Evolutionary conservation across 768 basidiomycete species (phyloP).

Genomic region (Tricholoma sp.): DNA sequence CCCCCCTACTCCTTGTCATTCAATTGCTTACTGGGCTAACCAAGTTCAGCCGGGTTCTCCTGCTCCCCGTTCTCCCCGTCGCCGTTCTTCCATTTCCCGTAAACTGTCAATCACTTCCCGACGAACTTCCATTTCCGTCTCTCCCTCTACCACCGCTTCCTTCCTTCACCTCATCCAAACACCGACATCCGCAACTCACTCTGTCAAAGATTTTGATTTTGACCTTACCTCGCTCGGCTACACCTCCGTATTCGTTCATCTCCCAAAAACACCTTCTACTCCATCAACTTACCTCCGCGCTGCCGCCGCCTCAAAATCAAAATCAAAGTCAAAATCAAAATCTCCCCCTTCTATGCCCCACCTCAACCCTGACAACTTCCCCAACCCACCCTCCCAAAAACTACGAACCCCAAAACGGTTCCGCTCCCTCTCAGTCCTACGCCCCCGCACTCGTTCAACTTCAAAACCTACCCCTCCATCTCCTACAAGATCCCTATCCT

Average conservation of each 20-base stretch:
- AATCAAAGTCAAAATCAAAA: too few relatives aligned
- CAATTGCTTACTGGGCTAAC: slow-evolving; percentile 58
- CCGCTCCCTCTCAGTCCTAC: slow-evolving; percentile 48
- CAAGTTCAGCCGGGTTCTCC: slow-evolving; percentile 70
- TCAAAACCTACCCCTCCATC: slow-evolving; percentile 14
- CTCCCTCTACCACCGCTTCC: slow-evolving; percentile 27
- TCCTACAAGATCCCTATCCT: slow-evolving; percentile 15
- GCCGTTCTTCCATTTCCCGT: slow-evolving; percentile 26
- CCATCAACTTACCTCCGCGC: slow-evolving; percentile 4
- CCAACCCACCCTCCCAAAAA: slow-evolving; percentile 23
- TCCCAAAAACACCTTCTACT: slow-evolving; percentile 47
- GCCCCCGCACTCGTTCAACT: slow-evolving; percentile 20
- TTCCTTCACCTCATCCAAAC: slow-evolving; percentile 45
- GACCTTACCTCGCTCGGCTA: slow-evolving; percentile 62
- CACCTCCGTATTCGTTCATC: slow-evolving; percentile 57
- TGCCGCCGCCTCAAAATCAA: slow-evolving; percentile 13
- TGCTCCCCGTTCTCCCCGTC: slow-evolving; percentile 29
- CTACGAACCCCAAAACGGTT: slow-evolving; percentile 34
- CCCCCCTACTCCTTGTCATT: slow-evolving; percentile 28
- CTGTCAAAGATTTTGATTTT: slow-evolving; percentile 39
- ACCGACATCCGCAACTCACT: slow-evolving; percentile 30
- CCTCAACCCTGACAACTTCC: slow-evolving; percentile 10
- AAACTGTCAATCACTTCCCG: slow-evolving; percentile 14
- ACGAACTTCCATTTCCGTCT: slow-evolving; percentile 27
- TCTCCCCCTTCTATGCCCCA: background rate